Evolutionary conservation across 169 alveolate genomes (phyloP).

Genomic region (Plasmodium gonderi): DNA sequence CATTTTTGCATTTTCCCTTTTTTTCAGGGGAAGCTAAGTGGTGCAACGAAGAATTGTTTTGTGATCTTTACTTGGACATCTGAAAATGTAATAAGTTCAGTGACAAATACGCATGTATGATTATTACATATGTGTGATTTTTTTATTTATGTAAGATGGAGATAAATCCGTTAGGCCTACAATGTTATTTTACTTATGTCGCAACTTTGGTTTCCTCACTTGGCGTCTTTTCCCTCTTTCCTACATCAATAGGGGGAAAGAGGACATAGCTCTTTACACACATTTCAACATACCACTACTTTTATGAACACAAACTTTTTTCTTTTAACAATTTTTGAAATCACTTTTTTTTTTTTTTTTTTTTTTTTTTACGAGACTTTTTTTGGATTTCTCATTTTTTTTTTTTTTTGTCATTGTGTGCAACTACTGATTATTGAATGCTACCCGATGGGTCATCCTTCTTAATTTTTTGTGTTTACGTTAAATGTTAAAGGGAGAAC

Average conservation of each 20-base stretch:
- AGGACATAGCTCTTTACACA: not conserved
- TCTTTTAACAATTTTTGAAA: not conserved
- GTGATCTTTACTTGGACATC: conserved; percentile 46
- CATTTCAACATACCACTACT: not conserved
- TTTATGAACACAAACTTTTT: not conserved
- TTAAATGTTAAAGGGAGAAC: not conserved
- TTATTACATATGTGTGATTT: too few relatives aligned
- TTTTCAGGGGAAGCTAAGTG: conserved; percentile 57
- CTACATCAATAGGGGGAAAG: not conserved
- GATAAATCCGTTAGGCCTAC: not conserved
- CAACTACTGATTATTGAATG: not conserved
- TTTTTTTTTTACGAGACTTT: not conserved
- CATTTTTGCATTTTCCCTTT: not conserved
- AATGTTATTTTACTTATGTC: not conserved
- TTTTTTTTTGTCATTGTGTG: not conserved
- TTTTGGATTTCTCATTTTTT: not conserved
- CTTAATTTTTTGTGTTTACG: not conserved
- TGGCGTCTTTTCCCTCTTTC: not conserved
- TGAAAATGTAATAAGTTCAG: too few relatives aligned
- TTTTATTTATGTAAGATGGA: too few relatives aligned
- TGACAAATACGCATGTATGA: too few relatives aligned
- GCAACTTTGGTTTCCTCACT: not conserved
- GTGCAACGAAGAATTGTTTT: conserved; percentile 62
- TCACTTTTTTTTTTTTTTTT: not conserved
- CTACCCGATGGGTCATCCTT: not conserved